Evolutionary conservation across 345 rosid species (phyloP).

Genomic region (Aurinia saxatilis): DNA sequence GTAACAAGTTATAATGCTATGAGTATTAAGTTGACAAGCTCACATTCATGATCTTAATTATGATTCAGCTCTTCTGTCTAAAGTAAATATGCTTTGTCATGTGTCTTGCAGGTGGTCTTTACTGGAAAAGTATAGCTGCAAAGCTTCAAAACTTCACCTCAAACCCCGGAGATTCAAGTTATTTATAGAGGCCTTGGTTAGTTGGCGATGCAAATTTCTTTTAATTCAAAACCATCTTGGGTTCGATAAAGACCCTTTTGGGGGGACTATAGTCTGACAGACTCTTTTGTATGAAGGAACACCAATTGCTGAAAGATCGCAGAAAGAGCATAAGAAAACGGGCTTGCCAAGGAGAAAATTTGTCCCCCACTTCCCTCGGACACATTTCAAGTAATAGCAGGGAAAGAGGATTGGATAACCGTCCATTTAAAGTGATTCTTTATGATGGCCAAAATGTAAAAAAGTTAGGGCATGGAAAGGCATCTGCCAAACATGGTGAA

Average conservation of each 20-base stretch:
- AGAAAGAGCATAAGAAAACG: conserved; percentile 75
- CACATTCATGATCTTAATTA: background rate
- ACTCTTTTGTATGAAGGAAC: conserved; percentile 55
- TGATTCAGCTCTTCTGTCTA: background rate
- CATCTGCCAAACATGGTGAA: conserved; percentile 54
- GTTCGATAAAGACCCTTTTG: conserved; percentile 14
- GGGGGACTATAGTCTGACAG: conserved; percentile 23
- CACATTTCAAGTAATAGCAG: conserved; percentile 53
- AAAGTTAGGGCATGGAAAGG: conserved; percentile 65
- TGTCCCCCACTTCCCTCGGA: conserved; percentile 51
- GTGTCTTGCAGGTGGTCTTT: conserved; percentile 86
- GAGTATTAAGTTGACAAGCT: background rate
- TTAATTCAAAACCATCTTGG: conserved; percentile 4
- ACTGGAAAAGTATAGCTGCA: conserved; percentile 94
- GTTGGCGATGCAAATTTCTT: conserved; percentile 29
- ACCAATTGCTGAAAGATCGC: conserved; percentile 90
- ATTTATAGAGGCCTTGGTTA: conserved; percentile 94
- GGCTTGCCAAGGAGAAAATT: conserved; percentile 63
- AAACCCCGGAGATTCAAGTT: conserved; percentile 94
- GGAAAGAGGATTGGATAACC: conserved; percentile 54
- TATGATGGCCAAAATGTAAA: conserved; percentile 72
- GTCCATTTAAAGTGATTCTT: conserved; percentile 61
- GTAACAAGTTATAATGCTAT: conserved; percentile 4
- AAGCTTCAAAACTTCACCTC: conserved; percentile 97
- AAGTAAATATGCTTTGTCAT: background rate